Conservation (phyloP, 331 rosid genomes). For the Prunus yedoensis region DNA sequence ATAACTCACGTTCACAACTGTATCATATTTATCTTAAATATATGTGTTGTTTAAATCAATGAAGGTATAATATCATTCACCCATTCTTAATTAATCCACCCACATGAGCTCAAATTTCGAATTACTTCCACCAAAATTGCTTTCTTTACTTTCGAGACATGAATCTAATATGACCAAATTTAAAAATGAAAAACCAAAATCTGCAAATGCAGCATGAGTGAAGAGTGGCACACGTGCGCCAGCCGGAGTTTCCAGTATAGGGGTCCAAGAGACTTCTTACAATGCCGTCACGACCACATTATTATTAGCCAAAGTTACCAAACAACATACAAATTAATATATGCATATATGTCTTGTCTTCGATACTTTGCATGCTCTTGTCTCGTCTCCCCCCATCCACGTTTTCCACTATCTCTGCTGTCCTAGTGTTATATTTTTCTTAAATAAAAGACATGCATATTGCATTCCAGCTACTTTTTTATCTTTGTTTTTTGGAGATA, state of each 20-base stretch:
- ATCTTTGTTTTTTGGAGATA: too few relatives aligned
- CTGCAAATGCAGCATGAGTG: background rate
- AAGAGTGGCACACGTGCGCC: constrained; percentile 30
- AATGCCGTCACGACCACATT: constrained; percentile 5
- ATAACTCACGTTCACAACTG: too few relatives aligned
- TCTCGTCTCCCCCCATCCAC: constrained; percentile 17
- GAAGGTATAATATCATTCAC: too few relatives aligned
- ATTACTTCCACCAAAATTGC: background rate
- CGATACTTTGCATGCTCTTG: constrained; percentile 43
- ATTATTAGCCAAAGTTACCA: background rate
- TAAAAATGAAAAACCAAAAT: background rate
- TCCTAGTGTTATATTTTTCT: background rate
- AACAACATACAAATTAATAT: background rate
- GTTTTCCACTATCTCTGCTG: background rate
- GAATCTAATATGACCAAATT: background rate
- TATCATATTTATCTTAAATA: too few relatives aligned
- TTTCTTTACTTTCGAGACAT: background rate
- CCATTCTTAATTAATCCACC: background rate
- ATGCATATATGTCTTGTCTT: constrained; percentile 2
- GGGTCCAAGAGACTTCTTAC: constrained; percentile 18
- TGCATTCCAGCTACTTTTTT: too few relatives aligned
- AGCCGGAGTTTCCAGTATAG: constrained; percentile 13
- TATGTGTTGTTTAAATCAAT: too few relatives aligned
- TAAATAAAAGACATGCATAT: background rate
- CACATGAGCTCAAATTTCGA: background rate